Conservation (phyloP, 73 alveolate species). For the Paramecium pentaurelia region DNA sequence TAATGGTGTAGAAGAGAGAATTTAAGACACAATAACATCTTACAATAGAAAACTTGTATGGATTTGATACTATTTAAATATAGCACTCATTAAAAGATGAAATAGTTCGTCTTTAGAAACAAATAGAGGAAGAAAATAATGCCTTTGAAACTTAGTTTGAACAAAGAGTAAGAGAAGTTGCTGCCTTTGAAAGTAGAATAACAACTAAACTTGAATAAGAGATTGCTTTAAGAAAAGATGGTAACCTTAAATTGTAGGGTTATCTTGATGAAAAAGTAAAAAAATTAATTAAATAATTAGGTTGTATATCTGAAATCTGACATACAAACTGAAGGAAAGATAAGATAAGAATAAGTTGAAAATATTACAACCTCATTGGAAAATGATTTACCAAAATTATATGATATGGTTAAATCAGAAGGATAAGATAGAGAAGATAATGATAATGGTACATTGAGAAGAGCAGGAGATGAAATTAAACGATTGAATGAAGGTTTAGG, state of each 20-base stretch:
- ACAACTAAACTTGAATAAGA: slow-evolving; percentile 56
- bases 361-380: slow-evolving; percentile 55
- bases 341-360: slow-evolving; percentile 46
- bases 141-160: slow-evolving; percentile 57
- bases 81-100: slow-evolving; percentile 51
- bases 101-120: slow-evolving; percentile 49
- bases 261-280: slow-evolving; percentile 58
- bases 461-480: slow-evolving; percentile 64
- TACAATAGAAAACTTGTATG: slow-evolving; percentile 32
- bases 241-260: slow-evolving; percentile 39
- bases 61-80: neutral
- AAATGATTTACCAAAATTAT: slow-evolving; percentile 59
- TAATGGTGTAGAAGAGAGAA: slow-evolving; percentile 49
- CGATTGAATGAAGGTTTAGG: slow-evolving; percentile 48
- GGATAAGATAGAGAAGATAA: slow-evolving; percentile 58
- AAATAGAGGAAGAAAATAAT: slow-evolving; percentile 55
- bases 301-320: slow-evolving; percentile 55
- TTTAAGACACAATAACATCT: slow-evolving; percentile 37
- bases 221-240: slow-evolving; percentile 58
- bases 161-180: slow-evolving; percentile 55
- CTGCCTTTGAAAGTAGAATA: slow-evolving; percentile 59
- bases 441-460: slow-evolving; percentile 54
- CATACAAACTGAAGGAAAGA: slow-evolving; percentile 55
- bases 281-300: neutral
- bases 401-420: slow-evolving; percentile 57